Conservation (phyloP, 495 filamentous ascomycete species). For the Neurospora hispaniola region DNA sequence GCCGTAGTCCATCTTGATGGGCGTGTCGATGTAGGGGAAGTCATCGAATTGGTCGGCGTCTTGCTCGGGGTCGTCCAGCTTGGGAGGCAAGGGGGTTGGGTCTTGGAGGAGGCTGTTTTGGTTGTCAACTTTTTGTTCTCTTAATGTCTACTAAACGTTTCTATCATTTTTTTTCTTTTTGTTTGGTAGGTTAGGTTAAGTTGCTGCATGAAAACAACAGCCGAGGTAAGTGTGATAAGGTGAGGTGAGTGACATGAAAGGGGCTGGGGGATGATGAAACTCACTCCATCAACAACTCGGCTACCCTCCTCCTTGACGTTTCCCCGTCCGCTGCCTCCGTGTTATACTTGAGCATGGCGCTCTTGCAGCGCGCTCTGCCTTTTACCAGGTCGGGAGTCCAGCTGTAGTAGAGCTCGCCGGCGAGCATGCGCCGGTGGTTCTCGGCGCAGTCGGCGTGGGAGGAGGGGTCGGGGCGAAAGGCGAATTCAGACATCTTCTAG, state of each 20-base stretch:
- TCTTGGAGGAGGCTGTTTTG: constrained; percentile 45
- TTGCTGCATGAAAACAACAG: no score
- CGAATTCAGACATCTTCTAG: not conserved
- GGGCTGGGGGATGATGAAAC: constrained; percentile 11
- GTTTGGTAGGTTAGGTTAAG: no score
- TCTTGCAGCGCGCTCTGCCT: constrained; percentile 47
- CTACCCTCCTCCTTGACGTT: constrained; percentile 42
- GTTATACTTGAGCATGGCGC: constrained; percentile 54
- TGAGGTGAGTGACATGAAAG: not conserved
- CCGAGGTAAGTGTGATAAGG: not conserved
- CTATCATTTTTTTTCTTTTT: no score
- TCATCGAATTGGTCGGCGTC: constrained; percentile 49
- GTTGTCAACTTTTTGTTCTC: not conserved
- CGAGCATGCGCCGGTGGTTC: constrained; percentile 38
- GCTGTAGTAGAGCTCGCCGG: constrained; percentile 41
- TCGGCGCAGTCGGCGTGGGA: constrained; percentile 17
- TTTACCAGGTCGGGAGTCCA: constrained; percentile 37
- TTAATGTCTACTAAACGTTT: no score
- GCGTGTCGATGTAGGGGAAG: constrained; percentile 61
- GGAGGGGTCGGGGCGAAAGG: not conserved
- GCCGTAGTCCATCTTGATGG: constrained; percentile 67
- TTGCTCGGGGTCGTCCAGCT: constrained; percentile 38
- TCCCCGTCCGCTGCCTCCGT: constrained; percentile 33
- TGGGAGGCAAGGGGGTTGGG: constrained; percentile 49
- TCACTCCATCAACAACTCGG: constrained; percentile 69